Evolutionary conservation across 2,329 filamentous ascomycete genomes (phyloP).

Genomic region (Neopestalotiopsis rosae): DNA sequence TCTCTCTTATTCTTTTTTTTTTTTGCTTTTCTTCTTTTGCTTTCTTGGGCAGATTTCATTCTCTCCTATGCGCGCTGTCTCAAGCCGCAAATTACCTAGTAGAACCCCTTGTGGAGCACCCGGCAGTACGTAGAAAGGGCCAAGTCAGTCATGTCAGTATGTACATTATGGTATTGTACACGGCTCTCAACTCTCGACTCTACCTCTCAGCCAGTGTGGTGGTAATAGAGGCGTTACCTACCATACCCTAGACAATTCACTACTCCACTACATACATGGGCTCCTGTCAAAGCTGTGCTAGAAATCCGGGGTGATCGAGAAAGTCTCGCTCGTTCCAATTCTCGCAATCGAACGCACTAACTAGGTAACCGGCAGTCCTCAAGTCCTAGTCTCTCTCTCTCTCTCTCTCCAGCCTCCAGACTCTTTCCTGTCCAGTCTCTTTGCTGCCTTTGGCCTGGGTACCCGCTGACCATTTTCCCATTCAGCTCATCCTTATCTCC

Average conservation of each 20-base stretch:
- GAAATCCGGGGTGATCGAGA: constrained; percentile 2
- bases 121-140: background rate
- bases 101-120: background rate
- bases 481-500: constrained; percentile 14
- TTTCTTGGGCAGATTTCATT: background rate
- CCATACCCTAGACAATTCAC: background rate
- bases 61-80: background rate
- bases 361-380: background rate
- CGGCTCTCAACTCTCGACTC: background rate
- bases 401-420: background rate
- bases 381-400: background rate
- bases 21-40: background rate
- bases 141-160: background rate
- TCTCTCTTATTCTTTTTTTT: no score
- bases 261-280: background rate
- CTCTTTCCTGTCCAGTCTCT: background rate
- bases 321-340: background rate
- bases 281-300: background rate
- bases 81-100: background rate
- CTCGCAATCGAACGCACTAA: constrained; percentile 1
- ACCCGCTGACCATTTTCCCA: background rate
- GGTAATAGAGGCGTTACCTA: background rate
- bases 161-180: background rate
- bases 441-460: background rate
- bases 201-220: background rate